phyloP scores from a whole-genome alignment of 2,329 filamentous ascomycete genomes.

The Lecanicillium sp. region DNA sequence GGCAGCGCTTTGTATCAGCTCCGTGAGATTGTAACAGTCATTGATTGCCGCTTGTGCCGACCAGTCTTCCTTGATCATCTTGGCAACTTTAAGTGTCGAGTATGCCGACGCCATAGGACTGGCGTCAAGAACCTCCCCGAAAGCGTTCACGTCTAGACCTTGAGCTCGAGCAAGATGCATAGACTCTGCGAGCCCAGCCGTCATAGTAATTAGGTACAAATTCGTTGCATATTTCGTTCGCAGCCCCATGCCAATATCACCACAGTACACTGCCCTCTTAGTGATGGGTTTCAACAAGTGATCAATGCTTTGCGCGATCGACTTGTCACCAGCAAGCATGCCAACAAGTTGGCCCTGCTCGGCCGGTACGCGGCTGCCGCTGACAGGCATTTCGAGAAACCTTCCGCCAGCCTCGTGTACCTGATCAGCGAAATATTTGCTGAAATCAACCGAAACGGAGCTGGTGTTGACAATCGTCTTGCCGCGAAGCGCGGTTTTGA shows the following conservation, averaged over 20 bases:
- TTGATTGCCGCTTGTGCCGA: conserved; percentile 19
- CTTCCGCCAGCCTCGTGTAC: conserved; percentile 17
- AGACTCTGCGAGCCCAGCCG: conserved; percentile 23
- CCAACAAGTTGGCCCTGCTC: conserved; percentile 24
- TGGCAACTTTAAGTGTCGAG: conserved; percentile 19
- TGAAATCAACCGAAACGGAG: conserved; percentile 19
- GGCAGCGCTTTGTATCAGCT: conserved; percentile 18
- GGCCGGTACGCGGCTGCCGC: conserved; percentile 23
- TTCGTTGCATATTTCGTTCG: conserved; percentile 25
- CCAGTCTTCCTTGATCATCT: conserved; percentile 21
- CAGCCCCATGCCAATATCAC: conserved; percentile 21
- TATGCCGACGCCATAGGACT: conserved; percentile 23
- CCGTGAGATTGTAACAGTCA: conserved; percentile 22
- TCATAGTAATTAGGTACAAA: conserved; percentile 19
- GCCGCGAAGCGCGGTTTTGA: conserved; percentile 16
- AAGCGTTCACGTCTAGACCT: conserved; percentile 20
- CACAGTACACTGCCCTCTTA: conserved; percentile 22
- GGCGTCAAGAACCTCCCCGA: conserved; percentile 20
- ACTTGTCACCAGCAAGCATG: conserved; percentile 22
- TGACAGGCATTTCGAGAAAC: conserved; percentile 27
- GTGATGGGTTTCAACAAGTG: conserved; percentile 18
- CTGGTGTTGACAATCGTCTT: conserved; percentile 23
- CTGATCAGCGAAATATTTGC: conserved; percentile 14
- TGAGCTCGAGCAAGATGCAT: conserved; percentile 23
- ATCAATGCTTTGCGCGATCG: conserved; percentile 15